Conservation (phyloP, 352 stramenopile species). For the Phytophthora citrophthora region DNA sequence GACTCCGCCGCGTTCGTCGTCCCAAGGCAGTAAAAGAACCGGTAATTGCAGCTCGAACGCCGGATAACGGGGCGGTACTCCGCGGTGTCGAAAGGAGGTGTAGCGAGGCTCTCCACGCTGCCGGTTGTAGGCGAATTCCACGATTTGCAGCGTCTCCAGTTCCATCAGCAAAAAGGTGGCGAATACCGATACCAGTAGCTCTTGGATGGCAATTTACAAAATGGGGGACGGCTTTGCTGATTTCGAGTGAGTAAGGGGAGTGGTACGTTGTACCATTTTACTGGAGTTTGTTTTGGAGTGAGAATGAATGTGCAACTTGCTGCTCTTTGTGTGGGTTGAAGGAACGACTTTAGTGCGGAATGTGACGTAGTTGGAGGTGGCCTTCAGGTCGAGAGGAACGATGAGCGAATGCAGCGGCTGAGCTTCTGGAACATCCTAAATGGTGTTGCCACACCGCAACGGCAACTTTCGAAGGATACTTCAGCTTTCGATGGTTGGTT, state of each 20-base stretch:
- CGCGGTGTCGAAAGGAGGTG: conserved; percentile 58
- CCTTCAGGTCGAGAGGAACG: conserved; percentile 1
- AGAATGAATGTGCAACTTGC: conserved; percentile 23
- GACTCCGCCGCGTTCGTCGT: conserved; percentile 66
- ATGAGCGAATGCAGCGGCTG: conserved; percentile 4
- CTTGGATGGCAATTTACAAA: conserved; percentile 10
- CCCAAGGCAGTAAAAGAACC: conserved; percentile 71
- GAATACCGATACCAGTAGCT: background rate
- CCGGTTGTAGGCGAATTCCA: conserved; percentile 78
- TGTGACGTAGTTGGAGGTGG: background rate
- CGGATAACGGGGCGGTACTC: conserved; percentile 75
- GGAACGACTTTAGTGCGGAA: background rate
- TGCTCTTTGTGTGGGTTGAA: conserved; percentile 12
- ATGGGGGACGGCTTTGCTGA: background rate
- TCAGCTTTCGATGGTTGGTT: no score
- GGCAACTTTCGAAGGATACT: background rate
- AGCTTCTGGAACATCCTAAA: conserved; percentile 2
- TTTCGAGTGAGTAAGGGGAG: background rate
- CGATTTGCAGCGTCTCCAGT: conserved; percentile 61
- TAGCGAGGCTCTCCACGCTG: conserved; percentile 69
- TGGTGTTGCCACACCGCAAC: conserved; percentile 10
- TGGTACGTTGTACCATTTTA: conserved; percentile 15
- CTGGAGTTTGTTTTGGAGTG: background rate
- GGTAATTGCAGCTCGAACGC: conserved; percentile 73
- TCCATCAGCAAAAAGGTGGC: conserved; percentile 1